These are phyloP conservation scores for Yarrowia sp. DNA, from an alignment of 805 yeast genomes.

Conservation along the genomic window DNA sequence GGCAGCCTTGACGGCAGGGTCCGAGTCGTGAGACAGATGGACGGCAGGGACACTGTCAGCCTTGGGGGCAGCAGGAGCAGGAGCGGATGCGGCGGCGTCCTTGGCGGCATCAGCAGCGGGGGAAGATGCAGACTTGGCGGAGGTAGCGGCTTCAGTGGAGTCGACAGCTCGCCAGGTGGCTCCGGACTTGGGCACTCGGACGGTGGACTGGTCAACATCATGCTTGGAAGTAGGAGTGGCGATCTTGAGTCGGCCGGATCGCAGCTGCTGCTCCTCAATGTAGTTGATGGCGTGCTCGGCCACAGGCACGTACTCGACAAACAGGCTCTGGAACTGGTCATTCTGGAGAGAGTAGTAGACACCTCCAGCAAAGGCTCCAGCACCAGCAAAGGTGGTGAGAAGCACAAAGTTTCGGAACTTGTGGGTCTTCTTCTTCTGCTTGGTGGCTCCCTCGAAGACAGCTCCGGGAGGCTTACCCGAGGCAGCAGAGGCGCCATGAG, in stretches of 20 bases:
- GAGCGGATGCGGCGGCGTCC: constrained; percentile 28
- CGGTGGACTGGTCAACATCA: constrained; percentile 24
- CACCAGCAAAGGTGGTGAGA: constrained; percentile 32
- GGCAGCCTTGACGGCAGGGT: constrained; percentile 10
- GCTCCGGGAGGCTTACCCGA: constrained; percentile 17
- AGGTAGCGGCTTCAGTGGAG: constrained; percentile 16
- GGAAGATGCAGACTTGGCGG: constrained; percentile 6
- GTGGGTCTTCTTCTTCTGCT: constrained; percentile 31
- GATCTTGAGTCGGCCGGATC: constrained; percentile 22
- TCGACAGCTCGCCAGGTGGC: constrained; percentile 29
- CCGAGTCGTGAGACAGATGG: constrained; percentile 7
- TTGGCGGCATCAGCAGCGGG: constrained; percentile 25
- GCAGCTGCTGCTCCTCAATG: constrained; percentile 44
- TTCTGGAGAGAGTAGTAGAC: constrained; percentile 54
- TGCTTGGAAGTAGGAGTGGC: constrained; percentile 6
- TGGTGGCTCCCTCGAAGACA: background rate
- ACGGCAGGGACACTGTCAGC: constrained; percentile 21
- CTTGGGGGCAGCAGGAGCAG: constrained; percentile 29
- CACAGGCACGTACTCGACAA: constrained; percentile 61
- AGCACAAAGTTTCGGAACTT: constrained; percentile 37
- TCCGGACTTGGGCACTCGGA: constrained; percentile 31
- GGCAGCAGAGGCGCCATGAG: constrained; percentile 2
- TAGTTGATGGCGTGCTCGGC: constrained; percentile 54
- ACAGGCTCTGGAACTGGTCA: constrained; percentile 59
- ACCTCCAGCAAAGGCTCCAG: constrained; percentile 54